Conservation (phyloP, 1,139 yeast species). For the Blastobotrys capitulatus region DNA sequence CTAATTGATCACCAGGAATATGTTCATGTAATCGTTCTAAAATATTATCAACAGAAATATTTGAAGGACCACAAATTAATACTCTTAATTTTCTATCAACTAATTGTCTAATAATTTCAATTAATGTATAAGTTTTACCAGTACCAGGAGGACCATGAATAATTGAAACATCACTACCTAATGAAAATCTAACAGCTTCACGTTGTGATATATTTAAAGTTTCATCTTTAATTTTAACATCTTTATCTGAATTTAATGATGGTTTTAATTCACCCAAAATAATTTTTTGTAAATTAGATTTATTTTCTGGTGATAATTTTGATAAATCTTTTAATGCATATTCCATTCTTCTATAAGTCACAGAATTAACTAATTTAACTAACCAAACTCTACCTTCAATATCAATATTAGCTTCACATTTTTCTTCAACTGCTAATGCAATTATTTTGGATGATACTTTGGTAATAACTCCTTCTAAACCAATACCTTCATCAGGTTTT, state of each 20-base stretch:
- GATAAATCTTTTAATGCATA: slow-evolving; percentile 57
- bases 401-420: slow-evolving; percentile 32
- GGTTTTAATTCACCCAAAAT: slow-evolving; percentile 9
- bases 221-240: slow-evolving; percentile 42
- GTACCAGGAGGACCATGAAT: slow-evolving; percentile 82
- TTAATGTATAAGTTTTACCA: slow-evolving; percentile 77
- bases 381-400: slow-evolving; percentile 35
- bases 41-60: slow-evolving; percentile 90
- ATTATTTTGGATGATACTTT: slow-evolving; percentile 44
- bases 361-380: slow-evolving; percentile 36
- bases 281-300: slow-evolving; percentile 5
- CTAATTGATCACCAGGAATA: slow-evolving; percentile 48
- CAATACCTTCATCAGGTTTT: slow-evolving; percentile 23
- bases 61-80: slow-evolving; percentile 91
- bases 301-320: slow-evolving; percentile 10
- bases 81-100: slow-evolving; percentile 59
- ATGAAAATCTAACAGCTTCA: slow-evolving; percentile 50
- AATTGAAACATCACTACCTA: slow-evolving; percentile 47
- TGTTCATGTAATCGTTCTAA: slow-evolving; percentile 63
- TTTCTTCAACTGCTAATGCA: slow-evolving; percentile 58
- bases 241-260: slow-evolving; percentile 12
- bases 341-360: slow-evolving; percentile 65
- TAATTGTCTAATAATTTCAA: slow-evolving; percentile 78
- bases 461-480: slow-evolving; percentile 57
- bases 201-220: slow-evolving; percentile 69